A percentile compares a stretch with the other conserved stretches of the same genome.
Evolutionary conservation across 1,284 basidiomycete genomes (phyloP).

Genomic region (Marasmius sp.): DNA sequence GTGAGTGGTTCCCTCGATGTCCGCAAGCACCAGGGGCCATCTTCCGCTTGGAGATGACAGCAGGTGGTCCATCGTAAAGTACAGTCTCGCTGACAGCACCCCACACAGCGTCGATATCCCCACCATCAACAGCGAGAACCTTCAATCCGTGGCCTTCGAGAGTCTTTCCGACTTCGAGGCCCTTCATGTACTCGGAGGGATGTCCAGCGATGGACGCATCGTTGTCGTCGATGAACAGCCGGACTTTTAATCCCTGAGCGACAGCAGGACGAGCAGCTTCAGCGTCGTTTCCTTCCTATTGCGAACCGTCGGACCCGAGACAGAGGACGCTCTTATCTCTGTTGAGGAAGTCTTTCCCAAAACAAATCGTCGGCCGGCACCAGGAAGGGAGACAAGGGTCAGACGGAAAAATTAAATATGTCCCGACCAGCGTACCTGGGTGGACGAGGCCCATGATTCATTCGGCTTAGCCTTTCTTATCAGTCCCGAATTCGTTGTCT

Average conservation of each 20-base stretch:
- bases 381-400: too few species aligned
- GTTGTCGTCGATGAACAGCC: constrained; percentile 85
- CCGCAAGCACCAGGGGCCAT: constrained; percentile 82
- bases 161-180: constrained; percentile 70
- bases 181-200: constrained; percentile 80
- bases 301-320: constrained; percentile 84
- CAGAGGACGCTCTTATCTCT: constrained; percentile 75
- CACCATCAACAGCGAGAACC: constrained; percentile 70
- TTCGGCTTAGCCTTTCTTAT: too few species aligned
- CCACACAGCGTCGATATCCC: constrained; percentile 79
- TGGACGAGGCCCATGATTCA: too few species aligned
- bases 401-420: too few species aligned
- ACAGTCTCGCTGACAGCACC: constrained; percentile 56
- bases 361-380: too few species aligned
- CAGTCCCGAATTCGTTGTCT: too few species aligned
- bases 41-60: constrained; percentile 71
- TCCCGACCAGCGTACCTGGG: too few species aligned
- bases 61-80: constrained; percentile 69
- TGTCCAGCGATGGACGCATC: constrained; percentile 87
- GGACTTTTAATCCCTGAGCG: constrained; percentile 77
- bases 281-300: constrained; percentile 87
- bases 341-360: constrained; percentile 26
- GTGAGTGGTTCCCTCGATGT: constrained; percentile 75
- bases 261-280: constrained; percentile 85
- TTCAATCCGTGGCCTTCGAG: constrained; percentile 79